Evolutionary conservation across 176 grass and related monocot genomes (phyloP), one percentile per base, ranked within the genome.

Genomic region (Lolium perenne): DNA sequence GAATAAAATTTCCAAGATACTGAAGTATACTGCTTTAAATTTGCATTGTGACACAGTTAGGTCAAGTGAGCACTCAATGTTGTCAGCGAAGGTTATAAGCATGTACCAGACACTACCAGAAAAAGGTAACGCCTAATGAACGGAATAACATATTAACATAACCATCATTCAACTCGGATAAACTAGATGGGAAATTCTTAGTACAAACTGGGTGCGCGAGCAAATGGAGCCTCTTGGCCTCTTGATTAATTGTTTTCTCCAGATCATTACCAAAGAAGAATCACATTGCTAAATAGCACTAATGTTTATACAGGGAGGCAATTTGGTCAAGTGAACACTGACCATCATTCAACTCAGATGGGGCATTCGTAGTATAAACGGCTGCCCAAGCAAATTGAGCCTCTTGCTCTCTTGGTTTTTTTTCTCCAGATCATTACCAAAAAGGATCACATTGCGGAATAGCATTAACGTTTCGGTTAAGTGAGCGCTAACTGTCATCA

Each of bases 1-100:
- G 16, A 70, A 70, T 8, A 7, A 66, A 67, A 32, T 38, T 17
- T 67, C 38, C 67, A 71, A 71, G 67, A 41, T 20, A 71, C 38
- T 71, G 67, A 71, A 70, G 35, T 70, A 40, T 20, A 70, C 29
- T 70, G 35, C 35, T 70, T 41, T 41, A 70, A 70, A 70, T 70
- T 29, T 29, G 29, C 29, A 29, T 29, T 29, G 29, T 29, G 29
- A 70, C 13, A 16, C 15, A 40, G 2, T 18, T 68, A 8, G 32
- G 64, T 17, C 32, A 66, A 66, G 15, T 8, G 32, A 41, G 7
- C 35, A 70, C 38, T 40, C 41, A 41, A 41, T 70, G 16, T 38
- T 70, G 35, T 70, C 38, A 20, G 66, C 35, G 35, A 41, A 41
- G 38, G 35, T 29, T 45, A 38, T 45, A 18, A 38, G 65, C 16